Evolutionary conservation across 2,329 filamentous ascomycete species (phyloP).

Genomic region (Xylariales sp.): DNA sequence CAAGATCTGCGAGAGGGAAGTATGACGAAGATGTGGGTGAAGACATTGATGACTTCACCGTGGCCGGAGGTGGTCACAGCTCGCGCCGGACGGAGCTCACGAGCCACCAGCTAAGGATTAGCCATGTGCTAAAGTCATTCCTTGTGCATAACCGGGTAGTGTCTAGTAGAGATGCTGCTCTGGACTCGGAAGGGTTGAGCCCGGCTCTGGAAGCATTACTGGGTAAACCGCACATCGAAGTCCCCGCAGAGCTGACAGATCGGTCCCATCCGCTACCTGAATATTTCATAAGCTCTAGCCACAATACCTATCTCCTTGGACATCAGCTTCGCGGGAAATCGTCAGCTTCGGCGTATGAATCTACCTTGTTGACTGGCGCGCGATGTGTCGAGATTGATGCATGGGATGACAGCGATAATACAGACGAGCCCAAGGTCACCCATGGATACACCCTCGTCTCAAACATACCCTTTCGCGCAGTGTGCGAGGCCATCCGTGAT

Average conservation of each 20-base stretch:
- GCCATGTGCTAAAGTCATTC: conserved; percentile 66
- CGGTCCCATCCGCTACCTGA: conserved; percentile 71
- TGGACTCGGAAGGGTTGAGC: conserved; percentile 58
- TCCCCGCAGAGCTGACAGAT: conserved; percentile 66
- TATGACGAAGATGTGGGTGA: conserved; percentile 67
- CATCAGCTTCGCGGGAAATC: conserved; percentile 76
- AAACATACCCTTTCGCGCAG: conserved; percentile 71
- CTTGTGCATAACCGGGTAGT: conserved; percentile 65
- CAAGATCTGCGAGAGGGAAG: conserved; percentile 42
- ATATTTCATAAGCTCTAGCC: conserved; percentile 78
- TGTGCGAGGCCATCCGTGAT: conserved; percentile 74
- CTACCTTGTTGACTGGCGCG: conserved; percentile 70
- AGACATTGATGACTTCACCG: conserved; percentile 59
- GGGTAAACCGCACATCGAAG: conserved; percentile 66
- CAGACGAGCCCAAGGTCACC: conserved; percentile 75
- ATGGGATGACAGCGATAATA: conserved; percentile 72
- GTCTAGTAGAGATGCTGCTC: conserved; percentile 58
- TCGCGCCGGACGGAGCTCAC: conserved; percentile 59
- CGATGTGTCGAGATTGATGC: conserved; percentile 80
- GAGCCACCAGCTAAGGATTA: conserved; percentile 68
- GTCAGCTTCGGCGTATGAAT: conserved; percentile 71
- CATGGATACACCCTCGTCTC: conserved; percentile 77
- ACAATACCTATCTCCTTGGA: conserved; percentile 78
- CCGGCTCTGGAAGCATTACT: conserved; percentile 63
- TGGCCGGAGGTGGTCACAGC: conserved; percentile 71